These are phyloP conservation scores for Trichoderma koningiopsis DNA, from an alignment of 2,329 filamentous ascomycete species.

Conservation along the genomic window DNA sequence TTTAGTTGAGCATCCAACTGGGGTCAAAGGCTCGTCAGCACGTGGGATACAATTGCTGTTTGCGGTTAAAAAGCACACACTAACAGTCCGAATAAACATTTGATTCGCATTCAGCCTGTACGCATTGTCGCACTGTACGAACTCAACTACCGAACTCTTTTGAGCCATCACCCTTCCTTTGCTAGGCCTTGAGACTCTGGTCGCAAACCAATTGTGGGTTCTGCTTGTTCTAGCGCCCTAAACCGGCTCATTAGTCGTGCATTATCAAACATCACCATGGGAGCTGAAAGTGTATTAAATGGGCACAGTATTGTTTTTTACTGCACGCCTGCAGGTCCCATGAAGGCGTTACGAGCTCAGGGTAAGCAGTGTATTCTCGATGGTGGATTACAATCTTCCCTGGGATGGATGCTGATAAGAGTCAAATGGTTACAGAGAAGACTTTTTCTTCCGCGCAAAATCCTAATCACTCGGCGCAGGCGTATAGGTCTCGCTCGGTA, in stretches of 20 bases:
- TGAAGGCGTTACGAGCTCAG: background rate
- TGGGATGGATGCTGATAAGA: background rate
- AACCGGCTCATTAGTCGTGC: background rate
- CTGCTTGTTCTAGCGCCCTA: background rate
- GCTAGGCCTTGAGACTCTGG: background rate
- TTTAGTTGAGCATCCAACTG: background rate
- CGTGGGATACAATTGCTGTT: background rate
- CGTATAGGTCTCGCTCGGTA: constrained; percentile 9
- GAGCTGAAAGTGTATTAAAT: background rate
- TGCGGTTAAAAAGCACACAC: background rate
- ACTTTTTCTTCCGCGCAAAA: background rate
- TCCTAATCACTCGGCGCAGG: background rate
- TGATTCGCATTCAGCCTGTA: background rate
- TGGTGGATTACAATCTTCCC: background rate
- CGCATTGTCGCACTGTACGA: constrained; percentile 4
- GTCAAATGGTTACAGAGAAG: background rate
- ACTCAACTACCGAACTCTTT: background rate
- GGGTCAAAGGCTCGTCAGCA: background rate
- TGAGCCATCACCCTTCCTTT: background rate
- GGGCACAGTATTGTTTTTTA: background rate
- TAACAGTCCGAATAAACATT: background rate
- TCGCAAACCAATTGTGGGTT: background rate
- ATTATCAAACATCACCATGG: background rate
- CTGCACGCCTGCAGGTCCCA: background rate
- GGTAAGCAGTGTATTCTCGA: background rate